Evolutionary conservation across 306 rosid species (phyloP).

Genomic region (Quercus cerris): DNA sequence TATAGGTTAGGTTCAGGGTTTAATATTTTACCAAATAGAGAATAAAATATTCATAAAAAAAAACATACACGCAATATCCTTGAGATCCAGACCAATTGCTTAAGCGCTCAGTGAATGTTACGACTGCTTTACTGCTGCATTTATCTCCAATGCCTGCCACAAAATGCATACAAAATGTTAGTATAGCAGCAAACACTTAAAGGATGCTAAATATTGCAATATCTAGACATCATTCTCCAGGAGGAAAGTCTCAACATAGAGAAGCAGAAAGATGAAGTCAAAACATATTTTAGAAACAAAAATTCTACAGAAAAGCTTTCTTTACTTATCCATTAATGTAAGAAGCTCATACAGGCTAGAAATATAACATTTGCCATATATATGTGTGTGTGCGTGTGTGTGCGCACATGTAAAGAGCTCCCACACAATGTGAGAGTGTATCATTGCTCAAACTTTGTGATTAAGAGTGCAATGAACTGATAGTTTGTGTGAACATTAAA

Average conservation of each 20-base stretch:
- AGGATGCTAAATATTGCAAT: not conserved
- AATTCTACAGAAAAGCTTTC: not conserved
- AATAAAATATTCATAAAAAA: constrained; percentile 1
- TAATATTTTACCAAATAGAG: constrained; percentile 4
- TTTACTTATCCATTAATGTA: not conserved
- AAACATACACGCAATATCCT: constrained; percentile 65
- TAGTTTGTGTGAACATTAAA: not conserved
- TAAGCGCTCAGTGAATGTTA: constrained; percentile 35
- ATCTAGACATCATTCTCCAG: not conserved
- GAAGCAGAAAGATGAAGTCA: not conserved
- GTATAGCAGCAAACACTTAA: not conserved
- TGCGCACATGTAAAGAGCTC: not conserved
- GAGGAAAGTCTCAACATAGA: not conserved
- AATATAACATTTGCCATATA: not conserved
- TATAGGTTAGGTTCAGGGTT: not conserved
- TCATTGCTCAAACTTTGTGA: not conserved
- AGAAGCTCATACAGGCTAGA: not conserved
- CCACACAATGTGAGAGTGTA: not conserved
- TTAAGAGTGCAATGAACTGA: not conserved
- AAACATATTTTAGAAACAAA: not conserved
- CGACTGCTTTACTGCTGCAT: constrained; percentile 41
- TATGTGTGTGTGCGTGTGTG: accelerated
- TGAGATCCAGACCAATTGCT: constrained; percentile 63
- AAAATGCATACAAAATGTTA: constrained; percentile 21
- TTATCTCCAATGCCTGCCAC: constrained; percentile 53